Base-by-base conservation (phyloP, 208 protist species). In the Jaenimonas drosophilae region DNA sequence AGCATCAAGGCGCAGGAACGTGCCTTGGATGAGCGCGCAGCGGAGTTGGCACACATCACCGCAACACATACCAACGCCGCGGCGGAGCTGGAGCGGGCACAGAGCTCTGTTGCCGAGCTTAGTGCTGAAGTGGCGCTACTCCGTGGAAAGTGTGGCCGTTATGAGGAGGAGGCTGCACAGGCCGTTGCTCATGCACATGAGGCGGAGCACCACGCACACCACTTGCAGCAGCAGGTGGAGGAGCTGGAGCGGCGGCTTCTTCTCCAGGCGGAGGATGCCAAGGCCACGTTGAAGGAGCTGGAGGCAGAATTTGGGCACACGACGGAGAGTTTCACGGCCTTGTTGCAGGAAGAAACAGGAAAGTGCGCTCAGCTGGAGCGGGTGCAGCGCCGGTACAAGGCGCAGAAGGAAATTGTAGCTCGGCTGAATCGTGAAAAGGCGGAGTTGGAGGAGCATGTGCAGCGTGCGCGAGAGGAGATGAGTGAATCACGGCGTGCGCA, bases 251-350 rank as follows among this genome's bases (percentile, higher is more conserved):
- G 45, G 24, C 69, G 61, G 2, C 54, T 76, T 3, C 25, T 40
- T 2, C 43, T 63, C 31, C 68, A 87, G 44, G 67, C 87, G 47
- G 32, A 50, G 20, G n/a, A 54, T 2, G 71, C 76, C 25, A 60
- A 64, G 17, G 59, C 59, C 19, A 62, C 69, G 19, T 49, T 88
- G 27, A 25, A 39, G 7, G 54, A 77, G 43, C 50, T 90, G 12
- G 79, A 93, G 55, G 64, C 38, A n/a, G 79, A 88, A 59, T 89
- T 89, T 39, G 55, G 64, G 12, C 41, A 51, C 9, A 78, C 76
- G 4, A 62, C 70, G 12, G 47, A 72, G 9, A 62, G 64, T 43
- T 93, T 88, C 51, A 65, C 89, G 33, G 43, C 62, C 40, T 47
- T 93, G 32, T 65, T 93, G 31, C 34, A 53, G 5, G 85, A 90